Evolutionary conservation across 805 yeast genomes (phyloP).

Genomic region (Torulaspora gathmanii): DNA sequence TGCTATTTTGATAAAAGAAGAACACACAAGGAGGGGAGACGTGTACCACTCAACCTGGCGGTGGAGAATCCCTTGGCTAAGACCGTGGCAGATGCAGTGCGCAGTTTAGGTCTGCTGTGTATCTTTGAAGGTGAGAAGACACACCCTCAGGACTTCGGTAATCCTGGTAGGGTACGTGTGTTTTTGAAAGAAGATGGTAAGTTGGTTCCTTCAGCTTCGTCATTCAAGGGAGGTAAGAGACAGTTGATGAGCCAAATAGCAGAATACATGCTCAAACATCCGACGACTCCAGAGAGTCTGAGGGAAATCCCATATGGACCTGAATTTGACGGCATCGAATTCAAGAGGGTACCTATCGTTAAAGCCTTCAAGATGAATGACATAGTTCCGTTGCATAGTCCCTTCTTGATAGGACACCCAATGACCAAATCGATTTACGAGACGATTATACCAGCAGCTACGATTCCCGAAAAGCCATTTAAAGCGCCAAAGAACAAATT

Average conservation of each 20-base stretch:
- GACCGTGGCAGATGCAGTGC: constrained; percentile 69
- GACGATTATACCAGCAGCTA: constrained; percentile 45
- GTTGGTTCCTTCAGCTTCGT: constrained; percentile 30
- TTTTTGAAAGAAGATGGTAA: constrained; percentile 51
- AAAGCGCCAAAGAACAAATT: constrained; percentile 33
- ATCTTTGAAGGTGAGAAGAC: constrained; percentile 74
- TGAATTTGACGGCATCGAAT: constrained; percentile 52
- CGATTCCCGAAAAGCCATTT: constrained; percentile 31
- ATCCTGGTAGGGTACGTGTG: constrained; percentile 92
- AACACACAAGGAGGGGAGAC: constrained; percentile 74
- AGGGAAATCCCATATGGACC: constrained; percentile 62
- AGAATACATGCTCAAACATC: constrained; percentile 56
- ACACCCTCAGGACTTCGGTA: constrained; percentile 96
- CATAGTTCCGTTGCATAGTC: constrained; percentile 83
- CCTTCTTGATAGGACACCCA: constrained; percentile 77
- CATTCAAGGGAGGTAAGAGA: constrained; percentile 49
- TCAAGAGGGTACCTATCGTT: constrained; percentile 67
- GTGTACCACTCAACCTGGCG: constrained; percentile 64
- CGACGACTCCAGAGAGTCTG: constrained; percentile 62
- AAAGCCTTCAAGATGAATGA: constrained; percentile 81
- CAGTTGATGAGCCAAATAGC: constrained; percentile 58
- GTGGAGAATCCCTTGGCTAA: constrained; percentile 86
- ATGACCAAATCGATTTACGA: constrained; percentile 67
- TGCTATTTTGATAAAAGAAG: constrained; percentile 83
- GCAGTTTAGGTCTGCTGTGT: constrained; percentile 32